Conservation (phyloP, 441 rosid genomes). For the Euphorbia celastroides region DNA sequence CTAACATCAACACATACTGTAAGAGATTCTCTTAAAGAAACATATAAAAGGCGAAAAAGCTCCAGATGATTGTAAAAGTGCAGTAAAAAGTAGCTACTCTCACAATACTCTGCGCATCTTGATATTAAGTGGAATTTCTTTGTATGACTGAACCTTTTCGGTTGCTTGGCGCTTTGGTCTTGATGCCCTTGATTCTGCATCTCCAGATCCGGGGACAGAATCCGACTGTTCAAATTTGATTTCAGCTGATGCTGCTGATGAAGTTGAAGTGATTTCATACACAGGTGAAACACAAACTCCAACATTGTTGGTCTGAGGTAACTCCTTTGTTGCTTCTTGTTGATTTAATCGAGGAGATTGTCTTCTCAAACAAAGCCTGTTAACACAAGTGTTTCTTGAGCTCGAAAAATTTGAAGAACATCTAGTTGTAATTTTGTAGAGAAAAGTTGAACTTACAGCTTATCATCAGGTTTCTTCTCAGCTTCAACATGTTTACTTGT, state of each 20-base stretch:
- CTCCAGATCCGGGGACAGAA: conserved; percentile 14
- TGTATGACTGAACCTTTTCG: conserved; percentile 59
- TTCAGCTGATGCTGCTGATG: conserved; percentile 28
- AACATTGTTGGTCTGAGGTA: conserved; percentile 7
- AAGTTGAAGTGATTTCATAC: conserved; percentile 11
- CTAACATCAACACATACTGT: conserved; percentile 7
- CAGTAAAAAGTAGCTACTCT: conserved; percentile 12
- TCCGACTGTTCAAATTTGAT: conserved; percentile 31
- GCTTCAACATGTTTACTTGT: neutral
- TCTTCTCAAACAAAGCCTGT: conserved; percentile 16
- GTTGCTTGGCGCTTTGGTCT: conserved; percentile 47
- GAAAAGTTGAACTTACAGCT: conserved; percentile 19
- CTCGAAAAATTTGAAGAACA: neutral
- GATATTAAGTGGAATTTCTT: conserved; percentile 44
- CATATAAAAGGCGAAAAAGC: no score
- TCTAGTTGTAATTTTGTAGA: no score
- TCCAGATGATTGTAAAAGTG: conserved; percentile 8
- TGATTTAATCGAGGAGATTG: conserved; percentile 15
- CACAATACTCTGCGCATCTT: conserved; percentile 47
- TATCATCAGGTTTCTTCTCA: conserved; percentile 11
- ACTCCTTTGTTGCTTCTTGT: conserved; percentile 9
- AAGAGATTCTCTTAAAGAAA: neutral
- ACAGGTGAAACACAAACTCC: conserved; percentile 26
- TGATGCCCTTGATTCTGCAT: conserved; percentile 35
- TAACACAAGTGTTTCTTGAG: neutral